Evolutionary conservation across 257 asterid species (phyloP).

Genomic region (Eucommia ulmoides): DNA sequence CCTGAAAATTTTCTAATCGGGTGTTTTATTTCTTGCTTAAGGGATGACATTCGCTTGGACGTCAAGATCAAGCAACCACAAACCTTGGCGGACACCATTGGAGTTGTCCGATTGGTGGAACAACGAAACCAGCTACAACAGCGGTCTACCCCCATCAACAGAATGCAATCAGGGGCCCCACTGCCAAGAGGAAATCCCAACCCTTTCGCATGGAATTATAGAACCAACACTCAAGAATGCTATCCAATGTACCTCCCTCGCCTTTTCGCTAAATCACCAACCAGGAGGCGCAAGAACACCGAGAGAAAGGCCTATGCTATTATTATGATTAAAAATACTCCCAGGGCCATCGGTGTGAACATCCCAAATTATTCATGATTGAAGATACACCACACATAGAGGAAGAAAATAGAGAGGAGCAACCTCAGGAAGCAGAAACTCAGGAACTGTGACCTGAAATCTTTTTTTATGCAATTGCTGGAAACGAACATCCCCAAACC

Average conservation of each 20-base stretch:
- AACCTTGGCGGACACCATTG: not conserved
- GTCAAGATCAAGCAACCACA: not conserved
- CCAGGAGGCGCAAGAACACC: not conserved
- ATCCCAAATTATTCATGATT: too few species aligned
- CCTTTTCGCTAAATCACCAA: not conserved
- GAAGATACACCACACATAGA: not conserved
- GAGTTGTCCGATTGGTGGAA: not conserved
- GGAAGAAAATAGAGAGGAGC: not conserved
- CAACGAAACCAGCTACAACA: not conserved
- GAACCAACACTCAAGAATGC: not conserved
- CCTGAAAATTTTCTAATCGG: not conserved
- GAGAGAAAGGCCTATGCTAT: conserved; percentile 1
- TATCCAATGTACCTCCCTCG: not conserved
- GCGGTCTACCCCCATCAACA: not conserved
- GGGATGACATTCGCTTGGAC: too few species aligned
- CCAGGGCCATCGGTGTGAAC: too few species aligned
- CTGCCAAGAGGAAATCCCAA: too few species aligned
- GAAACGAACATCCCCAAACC: too few species aligned
- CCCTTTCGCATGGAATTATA: not conserved
- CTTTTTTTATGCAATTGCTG: not conserved
- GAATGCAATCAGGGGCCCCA: not conserved
- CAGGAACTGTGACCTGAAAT: not conserved
- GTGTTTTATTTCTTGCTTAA: not conserved
- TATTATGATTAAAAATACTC: not conserved
- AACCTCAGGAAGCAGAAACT: not conserved